Base-by-base conservation (phyloP, 306 rosid species). In the Acacia melanoxylon region DNA sequence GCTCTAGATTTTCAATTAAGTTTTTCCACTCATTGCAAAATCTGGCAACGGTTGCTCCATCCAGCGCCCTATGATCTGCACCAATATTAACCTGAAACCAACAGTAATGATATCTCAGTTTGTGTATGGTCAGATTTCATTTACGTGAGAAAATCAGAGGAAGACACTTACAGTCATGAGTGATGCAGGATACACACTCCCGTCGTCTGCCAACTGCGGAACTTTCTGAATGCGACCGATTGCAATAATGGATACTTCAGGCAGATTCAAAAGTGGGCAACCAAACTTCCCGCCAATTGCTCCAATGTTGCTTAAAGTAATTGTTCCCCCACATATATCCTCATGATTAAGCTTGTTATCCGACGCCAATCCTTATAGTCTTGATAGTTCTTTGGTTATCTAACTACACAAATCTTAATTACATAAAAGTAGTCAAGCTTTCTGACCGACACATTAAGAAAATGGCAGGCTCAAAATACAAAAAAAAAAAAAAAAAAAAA, bases 251-350 rank as follows among this genome's bases (percentile, higher is more conserved):
- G 94, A 78, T 22, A 93, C 98, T 90, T 93, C 94, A 0, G 99
- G 99, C 63, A 95, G 91, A 90, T 92, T 93, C 85, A 95, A 90
- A 29, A 93, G 91, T 72, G 99, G 99, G 22, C 98, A 92, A 54
- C 99, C 99, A 74, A 83, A 93, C 82, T 92, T 92, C 33, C 98
- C 99, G 81, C 99, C 99, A 77, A 95, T 95, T 72, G 98, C 92
- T 77, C 99, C 98, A 48, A 95, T 86, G 72, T 92, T 95, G 87
- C 98, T 95, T 81, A 95, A 82, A 70, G 99, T 95, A 67, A 88
- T 92, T 65, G 99, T 92, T 46, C 99, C 98, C 9, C 90, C 97
- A 46, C 83, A 79, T 87, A 93, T 87, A 78, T 95, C 97, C 83
- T 37, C 94, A 29, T 92, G 94, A 80, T 78, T 86, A 63, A 95